Conservation (phyloP, 495 filamentous ascomycete genomes). For the Aspergillus bridgeri region DNA sequence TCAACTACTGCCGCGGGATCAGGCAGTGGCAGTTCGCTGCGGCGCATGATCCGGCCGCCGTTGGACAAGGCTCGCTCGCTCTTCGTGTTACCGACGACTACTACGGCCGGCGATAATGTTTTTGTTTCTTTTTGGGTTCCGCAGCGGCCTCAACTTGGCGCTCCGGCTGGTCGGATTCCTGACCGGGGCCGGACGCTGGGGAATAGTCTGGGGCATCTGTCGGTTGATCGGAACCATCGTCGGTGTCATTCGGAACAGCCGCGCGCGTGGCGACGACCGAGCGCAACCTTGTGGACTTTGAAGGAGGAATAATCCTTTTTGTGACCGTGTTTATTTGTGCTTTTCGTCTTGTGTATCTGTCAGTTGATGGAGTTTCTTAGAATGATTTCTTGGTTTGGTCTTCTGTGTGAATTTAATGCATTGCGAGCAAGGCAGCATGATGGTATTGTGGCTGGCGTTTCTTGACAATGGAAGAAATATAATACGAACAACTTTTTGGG, state of each 20-base stretch:
- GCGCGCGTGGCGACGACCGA: conserved; percentile 39
- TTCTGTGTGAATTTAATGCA: background rate
- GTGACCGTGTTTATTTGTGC: background rate
- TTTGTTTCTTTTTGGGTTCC: conserved; percentile 29
- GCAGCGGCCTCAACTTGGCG: conserved; percentile 9
- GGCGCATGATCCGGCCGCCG: conserved; percentile 35
- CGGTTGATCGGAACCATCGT: conserved; percentile 31
- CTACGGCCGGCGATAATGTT: conserved; percentile 16
- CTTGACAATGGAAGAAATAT: background rate
- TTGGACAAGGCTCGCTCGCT: conserved; percentile 35
- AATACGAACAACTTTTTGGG: background rate
- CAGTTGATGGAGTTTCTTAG: background rate
- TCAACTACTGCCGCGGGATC: background rate
- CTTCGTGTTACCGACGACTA: conserved; percentile 31
- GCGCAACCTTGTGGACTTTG: conserved; percentile 39
- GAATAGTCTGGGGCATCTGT: conserved; percentile 10
- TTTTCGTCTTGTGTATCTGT: conserved; percentile 1
- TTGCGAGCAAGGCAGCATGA: background rate
- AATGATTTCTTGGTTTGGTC: background rate
- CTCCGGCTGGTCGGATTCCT: conserved; percentile 1
- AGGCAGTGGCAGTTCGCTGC: conserved; percentile 11
- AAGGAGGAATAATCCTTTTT: conserved; percentile 24
- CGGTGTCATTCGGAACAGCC: conserved; percentile 45
- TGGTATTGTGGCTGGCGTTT: background rate
- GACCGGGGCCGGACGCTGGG: conserved; percentile 1